A percentile compares a stretch with the other conserved stretches of the same genome.
Evolutionary conservation across 1,284 basidiomycete species (phyloP).

Genomic region (Cystobasidium slooffiae): DNA sequence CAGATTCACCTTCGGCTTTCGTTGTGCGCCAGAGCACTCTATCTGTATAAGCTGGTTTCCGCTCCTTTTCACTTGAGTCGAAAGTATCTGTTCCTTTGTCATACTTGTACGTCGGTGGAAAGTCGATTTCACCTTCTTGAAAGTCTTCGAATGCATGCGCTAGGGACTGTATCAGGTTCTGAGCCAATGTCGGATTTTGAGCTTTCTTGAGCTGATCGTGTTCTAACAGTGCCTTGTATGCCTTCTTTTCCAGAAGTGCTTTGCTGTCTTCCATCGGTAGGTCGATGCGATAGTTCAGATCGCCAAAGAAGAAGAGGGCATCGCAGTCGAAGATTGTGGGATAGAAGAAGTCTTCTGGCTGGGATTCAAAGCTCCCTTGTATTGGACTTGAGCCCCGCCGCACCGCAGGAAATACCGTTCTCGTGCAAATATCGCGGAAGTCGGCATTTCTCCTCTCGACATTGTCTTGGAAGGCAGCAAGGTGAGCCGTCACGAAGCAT

Average conservation of each 20-base stretch:
- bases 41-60: slow-evolving; percentile 79
- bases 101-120: slow-evolving; percentile 92
- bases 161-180: not conserved
- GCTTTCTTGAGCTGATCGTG: slow-evolving; percentile 65
- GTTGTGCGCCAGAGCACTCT: slow-evolving; percentile 46
- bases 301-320: slow-evolving; percentile 59
- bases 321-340: slow-evolving; percentile 10
- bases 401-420: slow-evolving; percentile 66
- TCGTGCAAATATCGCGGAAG: slow-evolving; percentile 79
- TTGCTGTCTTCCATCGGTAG: slow-evolving; percentile 80
- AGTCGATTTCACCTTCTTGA: slow-evolving; percentile 45
- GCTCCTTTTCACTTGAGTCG: slow-evolving; percentile 87
- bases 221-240: slow-evolving; percentile 67
- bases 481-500: slow-evolving; percentile 93
- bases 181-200: slow-evolving; percentile 9
- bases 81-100: slow-evolving; percentile 76
- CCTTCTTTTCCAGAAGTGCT: slow-evolving; percentile 67
- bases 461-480: slow-evolving; percentile 90
- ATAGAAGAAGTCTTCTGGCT: not conserved
- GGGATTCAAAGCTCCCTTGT: not conserved
- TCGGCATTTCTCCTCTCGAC: slow-evolving; percentile 83
- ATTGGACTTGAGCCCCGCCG: slow-evolving; percentile 33
- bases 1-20: not conserved
- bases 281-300: slow-evolving; percentile 93
- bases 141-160: slow-evolving; percentile 48